Base-by-base conservation (phyloP, 345 rosid genomes). In the Rhizophora mangle region DNA sequence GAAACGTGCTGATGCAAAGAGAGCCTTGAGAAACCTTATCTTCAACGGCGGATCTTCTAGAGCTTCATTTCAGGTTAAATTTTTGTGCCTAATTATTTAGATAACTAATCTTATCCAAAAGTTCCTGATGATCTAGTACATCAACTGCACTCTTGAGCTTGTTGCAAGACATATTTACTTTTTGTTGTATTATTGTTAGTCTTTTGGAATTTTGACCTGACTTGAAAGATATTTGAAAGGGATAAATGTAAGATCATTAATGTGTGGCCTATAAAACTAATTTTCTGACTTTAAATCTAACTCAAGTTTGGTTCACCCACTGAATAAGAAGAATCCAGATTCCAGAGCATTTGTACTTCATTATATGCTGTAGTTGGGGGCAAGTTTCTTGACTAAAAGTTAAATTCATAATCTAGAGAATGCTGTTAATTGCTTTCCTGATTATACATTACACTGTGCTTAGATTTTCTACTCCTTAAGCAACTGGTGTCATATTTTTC, bases 1-100 rank as follows among this genome's bases (percentile, higher is more conserved):
- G 78, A 89, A 82, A 79, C 85, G 87, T 21, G 75, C 89, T 21
- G 88, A 83, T 67, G 29, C 92, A 43, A 84, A 87, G 72, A 82
- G 70, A 72, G 91, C 92, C 64, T 60, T 89, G 54, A 82, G 83
- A 49, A 74, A 77, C 68, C 82, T 86, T 69, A 80, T 86, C 34
- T 79, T 74, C 52, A 66, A 62, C 11, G 70, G 67, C 15, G 79
- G 85, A 26, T 58, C 67, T 51, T 49, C 84, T 37, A 81, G 65
- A 54, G 46, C 71, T 74, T 74, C 82, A 39, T 76, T 74, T 56
- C 79, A 71, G 87, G 92, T 87, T 87, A 76, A 74, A 27, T 21
- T 36, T 62, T 63, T 47, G 31, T 72, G 16, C 8, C 60, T 43
- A 6, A 43, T 43, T 43, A 43, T 11, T 43, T 43, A 43, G 49